Conservation (phyloP, 2,329 filamentous ascomycete species). For the Blastomyces silverae region DNA sequence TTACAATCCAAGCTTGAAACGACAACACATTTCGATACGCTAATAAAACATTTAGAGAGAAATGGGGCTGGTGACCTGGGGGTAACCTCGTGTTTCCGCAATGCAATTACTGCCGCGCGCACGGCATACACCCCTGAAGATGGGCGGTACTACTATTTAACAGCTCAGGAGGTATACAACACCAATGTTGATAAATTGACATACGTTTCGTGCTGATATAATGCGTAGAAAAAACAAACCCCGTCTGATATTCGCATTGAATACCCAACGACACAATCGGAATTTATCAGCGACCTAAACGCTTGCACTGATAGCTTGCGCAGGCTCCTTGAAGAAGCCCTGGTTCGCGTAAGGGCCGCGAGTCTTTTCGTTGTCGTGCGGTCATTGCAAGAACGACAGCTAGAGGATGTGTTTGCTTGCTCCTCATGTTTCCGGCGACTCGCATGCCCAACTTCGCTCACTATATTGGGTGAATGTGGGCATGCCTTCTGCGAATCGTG, state of each 20-base stretch:
- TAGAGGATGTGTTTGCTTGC: constrained; percentile 26
- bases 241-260: constrained; percentile 14
- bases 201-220: constrained; percentile 1
- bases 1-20: constrained; percentile 26
- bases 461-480: constrained; percentile 46
- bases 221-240: constrained; percentile 12
- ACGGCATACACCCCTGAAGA: constrained; percentile 23
- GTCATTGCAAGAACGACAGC: constrained; percentile 25
- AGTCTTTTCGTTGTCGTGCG: constrained; percentile 31
- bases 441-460: constrained; percentile 29
- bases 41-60: constrained; percentile 26
- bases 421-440: constrained; percentile 29
- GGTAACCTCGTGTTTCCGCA: constrained; percentile 24
- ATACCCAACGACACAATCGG: constrained; percentile 17
- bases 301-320: constrained; percentile 24
- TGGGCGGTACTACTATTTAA: constrained; percentile 29
- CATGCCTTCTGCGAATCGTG: constrained; percentile 47
- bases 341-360: constrained; percentile 30
- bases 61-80: constrained; percentile 29
- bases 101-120: constrained; percentile 23
- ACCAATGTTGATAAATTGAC: not conserved
- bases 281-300: constrained; percentile 23
- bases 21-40: constrained; percentile 27
- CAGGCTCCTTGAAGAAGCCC: constrained; percentile 28
- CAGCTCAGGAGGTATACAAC: constrained; percentile 15